Base-by-base conservation (phyloP, 441 rosid species). In the Brassica balearica region DNA sequence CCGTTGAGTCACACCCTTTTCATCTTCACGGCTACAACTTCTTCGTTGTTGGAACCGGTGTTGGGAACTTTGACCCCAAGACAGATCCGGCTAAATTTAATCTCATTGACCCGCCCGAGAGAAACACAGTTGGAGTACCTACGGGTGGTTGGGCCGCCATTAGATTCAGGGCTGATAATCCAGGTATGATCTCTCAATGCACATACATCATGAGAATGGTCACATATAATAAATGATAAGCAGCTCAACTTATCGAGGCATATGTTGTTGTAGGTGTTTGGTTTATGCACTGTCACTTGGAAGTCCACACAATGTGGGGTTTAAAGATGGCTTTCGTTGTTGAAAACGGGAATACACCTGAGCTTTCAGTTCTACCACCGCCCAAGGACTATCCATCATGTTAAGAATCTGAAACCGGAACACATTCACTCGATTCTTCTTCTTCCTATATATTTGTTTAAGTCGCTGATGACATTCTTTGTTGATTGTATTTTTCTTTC, bases 71-170 rank as follows among this genome's bases (percentile, higher is more conserved):
- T 60, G 85, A 89, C 78, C 81, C 87, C 2, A 69, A 72, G 56
- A 85, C 51, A 65, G 90, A 88, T 73, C 89, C 86, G 0, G 84
- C 88, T 62, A 86, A 86, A 7, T 89, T 81, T 74, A 87, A 89
- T 74, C 78, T 89, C 72, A 79, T 86, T 17, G 93, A 89, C 75
- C 93, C 93, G 10, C 83, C 82, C 2, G 84, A 84, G 79, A 81
- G 84, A 81, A 81, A 81, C 51, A 81, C 84, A 0, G 72, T 84
- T 25, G 86, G 83, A 59, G 84, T 81, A 75, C 86, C 86, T 0
- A 87, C 93, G 0, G 91, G 93, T 14, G 93, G 93, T 2, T 89
- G 93, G 93, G 81, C 83, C 1, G 90, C 93, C 9, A 85, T 89
- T 17, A 83, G 93, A 53, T 89, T 87, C 82, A 77, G 85, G 8